A percentile compares a stretch with the other conserved stretches of the same genome.
Conservation (phyloP, 163 green algal genomes). For the Scenedesmus sp. region DNA sequence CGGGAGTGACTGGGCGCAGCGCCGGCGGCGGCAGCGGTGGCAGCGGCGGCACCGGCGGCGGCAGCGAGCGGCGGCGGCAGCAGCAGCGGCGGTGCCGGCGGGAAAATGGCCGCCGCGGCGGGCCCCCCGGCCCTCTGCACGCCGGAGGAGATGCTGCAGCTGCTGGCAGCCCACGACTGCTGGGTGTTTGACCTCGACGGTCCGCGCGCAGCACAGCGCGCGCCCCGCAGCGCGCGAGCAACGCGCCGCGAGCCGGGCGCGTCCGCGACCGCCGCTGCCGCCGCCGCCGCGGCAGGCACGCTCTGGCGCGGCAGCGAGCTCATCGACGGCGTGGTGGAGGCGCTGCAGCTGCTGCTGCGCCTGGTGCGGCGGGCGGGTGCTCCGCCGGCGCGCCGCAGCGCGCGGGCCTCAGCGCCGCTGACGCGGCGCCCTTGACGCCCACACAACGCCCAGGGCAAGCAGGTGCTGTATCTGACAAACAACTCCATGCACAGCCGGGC, state of each 20-base stretch:
- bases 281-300: slow-evolving; percentile 43
- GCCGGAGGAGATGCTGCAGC: slow-evolving; percentile 25
- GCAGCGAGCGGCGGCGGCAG: too few relatives aligned
- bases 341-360: slow-evolving; percentile 29
- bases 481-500: slow-evolving; percentile 51
- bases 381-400: too few relatives aligned
- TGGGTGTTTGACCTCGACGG: slow-evolving; percentile 50
- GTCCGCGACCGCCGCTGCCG: too few relatives aligned
- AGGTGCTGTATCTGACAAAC: slow-evolving; percentile 64
- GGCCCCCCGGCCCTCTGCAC: too few relatives aligned
- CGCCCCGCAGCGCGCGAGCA: not conserved
- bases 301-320: slow-evolving; percentile 40
- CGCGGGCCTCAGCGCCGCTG: too few relatives aligned
- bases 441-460: slow-evolving; percentile 58
- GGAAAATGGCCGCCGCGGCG: too few relatives aligned
- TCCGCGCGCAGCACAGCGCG: too few relatives aligned
- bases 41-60: too few relatives aligned
- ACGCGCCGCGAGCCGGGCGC: not conserved
- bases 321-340: slow-evolving; percentile 31
- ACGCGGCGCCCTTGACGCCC: not conserved
- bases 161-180: slow-evolving; percentile 33
- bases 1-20: too few relatives aligned
- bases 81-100: too few relatives aligned
- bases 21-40: too few relatives aligned
- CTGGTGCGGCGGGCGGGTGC: too few relatives aligned